Conservation (phyloP, 768 basidiomycete genomes). For the Calocybe indica region DNA sequence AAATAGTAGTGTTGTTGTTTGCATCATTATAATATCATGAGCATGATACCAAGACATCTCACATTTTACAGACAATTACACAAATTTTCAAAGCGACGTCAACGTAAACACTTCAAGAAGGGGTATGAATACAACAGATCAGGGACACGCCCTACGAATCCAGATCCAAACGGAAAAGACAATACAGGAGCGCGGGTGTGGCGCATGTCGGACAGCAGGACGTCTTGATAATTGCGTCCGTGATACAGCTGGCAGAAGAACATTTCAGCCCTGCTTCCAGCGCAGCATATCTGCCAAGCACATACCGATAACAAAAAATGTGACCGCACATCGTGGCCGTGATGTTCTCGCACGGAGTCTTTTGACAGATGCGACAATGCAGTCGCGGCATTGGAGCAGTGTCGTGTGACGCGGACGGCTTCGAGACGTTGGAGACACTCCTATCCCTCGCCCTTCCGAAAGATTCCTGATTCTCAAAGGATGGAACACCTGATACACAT, state of each 20-base stretch:
- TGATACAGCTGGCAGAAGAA: conserved; percentile 41
- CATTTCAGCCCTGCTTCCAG: neutral
- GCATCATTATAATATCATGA: too few species aligned
- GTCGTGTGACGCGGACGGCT: too few species aligned
- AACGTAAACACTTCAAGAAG: too few species aligned
- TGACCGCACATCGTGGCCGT: conserved; percentile 62
- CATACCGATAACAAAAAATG: conserved; percentile 52
- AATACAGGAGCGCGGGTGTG: conserved; percentile 46
- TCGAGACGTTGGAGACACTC: too few species aligned
- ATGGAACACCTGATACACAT: too few species aligned
- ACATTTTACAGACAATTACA: too few species aligned
- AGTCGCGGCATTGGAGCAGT: conserved; percentile 15
- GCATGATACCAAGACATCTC: too few species aligned
- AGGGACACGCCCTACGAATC: neutral
- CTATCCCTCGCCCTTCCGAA: too few species aligned
- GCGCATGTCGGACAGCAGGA: conserved; percentile 48
- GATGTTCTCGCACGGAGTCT: conserved; percentile 43
- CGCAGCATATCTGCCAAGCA: neutral
- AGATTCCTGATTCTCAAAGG: too few species aligned
- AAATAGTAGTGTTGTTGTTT: too few species aligned
- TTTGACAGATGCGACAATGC: conserved; percentile 45
- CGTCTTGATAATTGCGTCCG: conserved; percentile 36
- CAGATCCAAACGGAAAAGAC: conserved; percentile 48
- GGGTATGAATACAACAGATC: neutral
- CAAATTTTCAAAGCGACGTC: too few species aligned